phyloP scores from a whole-genome alignment of 148 eudicot species.

The Beta vulgaris region DNA sequence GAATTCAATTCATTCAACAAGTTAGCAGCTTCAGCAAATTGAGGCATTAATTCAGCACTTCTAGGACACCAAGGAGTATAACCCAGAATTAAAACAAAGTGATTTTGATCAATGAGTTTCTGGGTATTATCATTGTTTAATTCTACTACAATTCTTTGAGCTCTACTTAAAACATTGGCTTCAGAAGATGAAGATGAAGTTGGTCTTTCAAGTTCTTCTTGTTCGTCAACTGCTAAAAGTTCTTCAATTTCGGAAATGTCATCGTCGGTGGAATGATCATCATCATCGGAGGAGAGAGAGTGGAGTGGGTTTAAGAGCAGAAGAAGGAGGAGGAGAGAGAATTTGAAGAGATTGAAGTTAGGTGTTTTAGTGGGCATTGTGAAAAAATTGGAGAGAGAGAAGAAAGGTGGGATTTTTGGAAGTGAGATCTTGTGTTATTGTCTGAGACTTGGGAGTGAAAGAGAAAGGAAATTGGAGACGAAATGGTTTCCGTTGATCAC shows the following conservation, averaged over 20 bases:
- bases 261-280: constrained; percentile 16
- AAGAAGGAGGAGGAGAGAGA: constrained; percentile 26
- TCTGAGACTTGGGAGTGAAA: not conserved
- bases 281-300: constrained; percentile 18
- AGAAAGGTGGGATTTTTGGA: not conserved
- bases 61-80: constrained; percentile 88
- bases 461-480: not conserved
- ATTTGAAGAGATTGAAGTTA: not conserved
- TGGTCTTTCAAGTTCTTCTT: constrained; percentile 34
- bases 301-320: constrained; percentile 32
- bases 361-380: not conserved
- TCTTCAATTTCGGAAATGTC: constrained; percentile 59
- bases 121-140: constrained; percentile 58
- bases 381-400: not conserved
- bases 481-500: not conserved
- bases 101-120: constrained; percentile 46
- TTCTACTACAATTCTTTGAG: constrained; percentile 70
- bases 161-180: constrained; percentile 57
- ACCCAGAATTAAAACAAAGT: constrained; percentile 70
- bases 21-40: constrained; percentile 84
- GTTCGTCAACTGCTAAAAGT: constrained; percentile 67
- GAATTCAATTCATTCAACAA: constrained; percentile 48
- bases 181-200: constrained; percentile 32
- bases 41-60: constrained; percentile 94
- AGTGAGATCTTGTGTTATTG: not conserved